Evolutionary conservation across 345 rosid genomes (phyloP), one percentile per base, ranked within the genome.

Genomic region (Murraya paniculata): DNA sequence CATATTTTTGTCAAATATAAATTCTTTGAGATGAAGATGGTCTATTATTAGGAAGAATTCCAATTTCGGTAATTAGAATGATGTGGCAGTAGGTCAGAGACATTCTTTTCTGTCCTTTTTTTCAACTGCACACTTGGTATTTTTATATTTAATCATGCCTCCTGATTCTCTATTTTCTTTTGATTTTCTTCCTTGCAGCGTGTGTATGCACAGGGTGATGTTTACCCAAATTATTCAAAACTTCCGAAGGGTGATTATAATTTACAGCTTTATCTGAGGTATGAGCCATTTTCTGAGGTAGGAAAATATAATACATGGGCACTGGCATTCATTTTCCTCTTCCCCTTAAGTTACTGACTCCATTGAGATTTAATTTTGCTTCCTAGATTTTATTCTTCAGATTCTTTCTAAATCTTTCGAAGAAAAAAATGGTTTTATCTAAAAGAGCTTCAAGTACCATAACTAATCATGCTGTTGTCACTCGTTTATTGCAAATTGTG

Each of bases 161-260:
- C n/a, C 73, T 74, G 27, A 36, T 76, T 53, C 22, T 3, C 74
- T 33, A 64, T 68, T 72, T 71, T 31, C n/a, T 73, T 30, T 33
- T 45, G 62, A 31, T 53, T 41, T 69, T 10, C 35, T 73, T 45
- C 35, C 65, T 78, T 48, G 57, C 73, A 96, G 98, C 97, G 98
- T 72, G 93, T 96, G 22, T 85, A 89, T 85, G 91, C 95, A 31
- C 84, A 72, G 91, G 99, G 98, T 72, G 99, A 96, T 81, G 92
- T 82, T 77, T 96, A 94, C 88, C 99, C 99, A 13, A 74, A 72
- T 24, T 86, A 89, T 80, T 83, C 92, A 78, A 92, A 90, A 82
- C 98, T 96, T 81, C 95, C 97, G 1, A 92, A 92, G 89, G 99
- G 98, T n/a, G 99, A 94, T 77, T 94, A 92, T 83, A 89, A 75